Evolutionary conservation across 164 flowering plant genomes (phyloP).

Genomic region (Echeveria elegans): DNA sequence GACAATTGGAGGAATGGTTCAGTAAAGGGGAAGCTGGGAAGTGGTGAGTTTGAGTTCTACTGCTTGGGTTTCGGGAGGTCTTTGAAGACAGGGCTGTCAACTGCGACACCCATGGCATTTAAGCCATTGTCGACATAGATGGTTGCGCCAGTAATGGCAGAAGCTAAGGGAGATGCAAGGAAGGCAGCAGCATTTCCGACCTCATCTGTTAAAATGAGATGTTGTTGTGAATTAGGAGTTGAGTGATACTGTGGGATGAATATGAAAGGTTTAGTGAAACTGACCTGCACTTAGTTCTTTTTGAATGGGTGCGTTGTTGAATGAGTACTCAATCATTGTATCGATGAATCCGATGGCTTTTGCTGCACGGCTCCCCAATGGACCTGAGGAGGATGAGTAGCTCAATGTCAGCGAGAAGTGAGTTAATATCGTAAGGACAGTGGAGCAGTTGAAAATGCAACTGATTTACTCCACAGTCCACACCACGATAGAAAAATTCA

Average conservation of each 20-base stretch:
- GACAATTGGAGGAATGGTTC: not conserved
- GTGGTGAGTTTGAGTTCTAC: slow-evolving; percentile 14
- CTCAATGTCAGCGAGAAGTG: not conserved
- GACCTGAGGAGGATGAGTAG: slow-evolving; percentile 38
- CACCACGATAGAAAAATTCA: not conserved
- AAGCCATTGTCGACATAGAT: slow-evolving; percentile 85
- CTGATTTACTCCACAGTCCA: too few relatives aligned
- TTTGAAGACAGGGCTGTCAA: slow-evolving; percentile 75
- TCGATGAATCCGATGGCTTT: slow-evolving; percentile 94
- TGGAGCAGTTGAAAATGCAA: not conserved
- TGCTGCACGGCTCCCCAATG: slow-evolving; percentile 88
- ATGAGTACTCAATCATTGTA: slow-evolving; percentile 82
- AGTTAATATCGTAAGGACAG: not conserved
- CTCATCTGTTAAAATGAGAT: slow-evolving; percentile 46
- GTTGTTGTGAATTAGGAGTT: not conserved
- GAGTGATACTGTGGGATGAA: not conserved
- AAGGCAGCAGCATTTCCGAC: slow-evolving; percentile 88
- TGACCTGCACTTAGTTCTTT: slow-evolving; percentile 79
- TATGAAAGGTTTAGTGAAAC: not conserved
- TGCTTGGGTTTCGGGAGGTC: slow-evolving; percentile 50
- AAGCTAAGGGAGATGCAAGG: slow-evolving; percentile 89
- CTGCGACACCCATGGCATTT: slow-evolving; percentile 83
- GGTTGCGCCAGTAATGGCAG: slow-evolving; percentile 85
- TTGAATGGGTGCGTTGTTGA: slow-evolving; percentile 77
- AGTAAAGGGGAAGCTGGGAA: too few relatives aligned